Evolutionary conservation across 495 filamentous ascomycete genomes (phyloP).

Genomic region (Penicillium bovifimosum): DNA sequence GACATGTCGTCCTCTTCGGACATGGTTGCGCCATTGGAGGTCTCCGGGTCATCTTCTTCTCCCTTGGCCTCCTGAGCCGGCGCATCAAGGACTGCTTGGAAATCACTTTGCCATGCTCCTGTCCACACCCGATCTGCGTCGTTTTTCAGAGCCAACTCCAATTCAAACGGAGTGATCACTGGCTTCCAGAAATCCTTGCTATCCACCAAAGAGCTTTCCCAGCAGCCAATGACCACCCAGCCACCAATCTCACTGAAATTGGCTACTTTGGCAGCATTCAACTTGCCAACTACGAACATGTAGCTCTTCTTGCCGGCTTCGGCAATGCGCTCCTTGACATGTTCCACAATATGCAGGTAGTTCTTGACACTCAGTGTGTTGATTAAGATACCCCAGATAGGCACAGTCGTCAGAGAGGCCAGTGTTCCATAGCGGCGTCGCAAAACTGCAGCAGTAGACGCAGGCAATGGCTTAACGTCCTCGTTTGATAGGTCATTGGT

Average conservation of each 20-base stretch:
- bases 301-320: conserved; percentile 87
- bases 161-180: conserved; percentile 88
- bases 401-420: conserved; percentile 70
- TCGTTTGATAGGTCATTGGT: conserved; percentile 38
- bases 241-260: conserved; percentile 94
- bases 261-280: conserved; percentile 92
- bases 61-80: conserved; percentile 19
- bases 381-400: conserved; percentile 87
- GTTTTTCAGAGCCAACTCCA: conserved; percentile 63
- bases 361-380: conserved; percentile 90
- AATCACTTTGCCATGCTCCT: conserved; percentile 70
- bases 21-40: conserved; percentile 20
- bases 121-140: conserved; percentile 72
- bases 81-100: conserved; percentile 51
- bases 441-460: conserved; percentile 54
- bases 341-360: conserved; percentile 74
- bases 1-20: conserved; percentile 44
- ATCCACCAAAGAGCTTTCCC: conserved; percentile 89
- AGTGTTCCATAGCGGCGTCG: conserved; percentile 83
- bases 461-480: conserved; percentile 38
- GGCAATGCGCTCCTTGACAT: conserved; percentile 62
- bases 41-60: conserved; percentile 12
- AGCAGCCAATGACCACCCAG: conserved; percentile 97
- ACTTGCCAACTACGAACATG: conserved; percentile 91
- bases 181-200: conserved; percentile 80